These are phyloP conservation scores for Schizonepeta tenuifolia DNA, from an alignment of 257 asterid genomes.

Conservation along the genomic window DNA sequence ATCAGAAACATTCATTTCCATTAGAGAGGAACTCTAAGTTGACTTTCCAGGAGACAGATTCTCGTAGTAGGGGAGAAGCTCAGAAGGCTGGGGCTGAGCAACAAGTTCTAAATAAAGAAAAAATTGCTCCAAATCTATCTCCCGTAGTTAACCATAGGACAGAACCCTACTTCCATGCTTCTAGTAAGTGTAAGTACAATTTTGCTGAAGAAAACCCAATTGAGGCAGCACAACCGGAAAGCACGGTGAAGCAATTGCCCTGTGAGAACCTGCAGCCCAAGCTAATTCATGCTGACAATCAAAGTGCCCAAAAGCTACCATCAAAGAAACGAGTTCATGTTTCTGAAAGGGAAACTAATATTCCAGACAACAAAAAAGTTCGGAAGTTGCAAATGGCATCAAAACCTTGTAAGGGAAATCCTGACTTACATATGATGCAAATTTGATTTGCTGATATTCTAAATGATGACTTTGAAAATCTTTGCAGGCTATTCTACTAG, in stretches of 20 bases:
- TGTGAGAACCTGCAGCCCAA: constrained; percentile 33
- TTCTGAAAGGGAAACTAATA: constrained; percentile 44
- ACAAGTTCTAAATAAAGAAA: constrained; percentile 38
- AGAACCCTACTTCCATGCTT: constrained; percentile 36
- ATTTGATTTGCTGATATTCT: constrained; percentile 30
- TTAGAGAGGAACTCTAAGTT: constrained; percentile 36
- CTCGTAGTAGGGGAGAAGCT: constrained; percentile 32
- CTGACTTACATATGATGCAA: constrained; percentile 23
- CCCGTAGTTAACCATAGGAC: constrained; percentile 29
- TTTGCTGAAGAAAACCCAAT: constrained; percentile 39
- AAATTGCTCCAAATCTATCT: constrained; percentile 30
- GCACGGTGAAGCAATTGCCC: constrained; percentile 29
- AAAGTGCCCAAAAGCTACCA: constrained; percentile 37
- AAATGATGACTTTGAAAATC: constrained; percentile 27
- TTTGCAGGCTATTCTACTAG: constrained; percentile 54
- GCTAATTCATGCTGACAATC: constrained; percentile 32
- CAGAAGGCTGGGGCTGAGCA: constrained; percentile 34
- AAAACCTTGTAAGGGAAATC: constrained; percentile 52
- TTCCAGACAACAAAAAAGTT: constrained; percentile 35
- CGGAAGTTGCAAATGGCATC: constrained; percentile 42
- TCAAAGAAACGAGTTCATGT: constrained; percentile 61
- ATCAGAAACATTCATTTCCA: constrained; percentile 32
- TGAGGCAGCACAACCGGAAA: constrained; percentile 40
- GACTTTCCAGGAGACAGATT: constrained; percentile 34
- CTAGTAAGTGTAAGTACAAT: constrained; percentile 33